A percentile compares a stretch with the other conserved stretches of the same genome.
phyloP scores from a whole-genome alignment of 2,329 filamentous ascomycete genomes.

The Trichoderma lentiforme region DNA sequence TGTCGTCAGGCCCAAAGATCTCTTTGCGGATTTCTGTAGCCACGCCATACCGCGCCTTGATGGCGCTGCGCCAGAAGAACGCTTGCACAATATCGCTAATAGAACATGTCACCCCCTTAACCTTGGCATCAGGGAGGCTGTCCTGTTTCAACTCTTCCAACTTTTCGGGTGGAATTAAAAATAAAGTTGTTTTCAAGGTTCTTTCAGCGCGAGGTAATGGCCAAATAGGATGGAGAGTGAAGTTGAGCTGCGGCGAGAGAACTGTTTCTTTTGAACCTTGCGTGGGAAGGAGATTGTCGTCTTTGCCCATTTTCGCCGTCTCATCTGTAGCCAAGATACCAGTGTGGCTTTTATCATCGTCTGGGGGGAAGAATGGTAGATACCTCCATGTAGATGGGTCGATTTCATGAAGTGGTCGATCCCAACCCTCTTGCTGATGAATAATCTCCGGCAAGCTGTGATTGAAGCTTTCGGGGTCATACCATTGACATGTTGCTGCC shows the following conservation, averaged over 20 bases:
- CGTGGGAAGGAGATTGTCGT: neutral
- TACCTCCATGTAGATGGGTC: conserved; percentile 25
- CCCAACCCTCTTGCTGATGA: conserved; percentile 27
- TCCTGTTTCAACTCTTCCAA: conserved; percentile 17
- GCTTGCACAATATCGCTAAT: conserved; percentile 40
- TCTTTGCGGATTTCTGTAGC: conserved; percentile 25
- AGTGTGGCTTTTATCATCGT: neutral
- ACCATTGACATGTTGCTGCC: conserved; percentile 28
- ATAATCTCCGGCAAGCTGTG: conserved; percentile 29
- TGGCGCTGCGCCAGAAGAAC: conserved; percentile 38
- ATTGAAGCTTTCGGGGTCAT: conserved; percentile 31
- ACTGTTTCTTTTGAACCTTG: conserved; percentile 3
- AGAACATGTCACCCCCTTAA: conserved; percentile 27
- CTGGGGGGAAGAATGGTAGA: neutral
- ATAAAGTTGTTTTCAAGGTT: conserved; percentile 29
- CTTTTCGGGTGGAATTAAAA: conserved; percentile 32
- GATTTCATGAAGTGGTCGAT: conserved; percentile 23
- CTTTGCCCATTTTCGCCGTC: neutral
- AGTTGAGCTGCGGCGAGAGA: conserved; percentile 26
- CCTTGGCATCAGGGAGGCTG: neutral
- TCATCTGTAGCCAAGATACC: neutral
- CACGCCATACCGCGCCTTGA: conserved; percentile 35
- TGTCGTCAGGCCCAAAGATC: conserved; percentile 23
- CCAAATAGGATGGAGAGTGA: conserved; percentile 29
- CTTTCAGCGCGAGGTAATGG: conserved; percentile 29